phyloP scores from a whole-genome alignment of 2,329 filamentous ascomycete species.

The Waltergamsia citrina region DNA sequence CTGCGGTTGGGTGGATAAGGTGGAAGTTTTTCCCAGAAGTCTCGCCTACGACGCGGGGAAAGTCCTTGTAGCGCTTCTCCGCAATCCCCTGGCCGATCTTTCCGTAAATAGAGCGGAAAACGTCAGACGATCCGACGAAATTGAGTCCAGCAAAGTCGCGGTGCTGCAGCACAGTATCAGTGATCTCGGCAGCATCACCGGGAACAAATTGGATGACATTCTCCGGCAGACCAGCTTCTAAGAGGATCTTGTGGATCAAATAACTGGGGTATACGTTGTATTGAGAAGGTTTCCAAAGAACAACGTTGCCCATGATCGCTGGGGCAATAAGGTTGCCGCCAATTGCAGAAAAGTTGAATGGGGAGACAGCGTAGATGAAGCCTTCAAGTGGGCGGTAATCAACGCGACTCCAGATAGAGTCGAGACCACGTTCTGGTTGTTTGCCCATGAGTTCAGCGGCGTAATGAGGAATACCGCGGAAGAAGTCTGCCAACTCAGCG shows the following conservation, averaged over 20 bases:
- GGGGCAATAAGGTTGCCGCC: slow-evolving; percentile 25
- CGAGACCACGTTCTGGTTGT: slow-evolving; percentile 19
- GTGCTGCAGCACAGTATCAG: slow-evolving; percentile 15
- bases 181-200: slow-evolving; percentile 22
- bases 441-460: slow-evolving; percentile 22
- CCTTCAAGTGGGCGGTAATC: slow-evolving; percentile 29
- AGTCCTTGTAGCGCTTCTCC: slow-evolving; percentile 19
- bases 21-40: slow-evolving; percentile 45
- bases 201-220: slow-evolving; percentile 25
- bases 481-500: slow-evolving; percentile 26
- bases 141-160: slow-evolving; percentile 24
- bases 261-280: slow-evolving; percentile 18
- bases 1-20: slow-evolving; percentile 34
- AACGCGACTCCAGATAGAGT: slow-evolving; percentile 10
- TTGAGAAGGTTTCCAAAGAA: slow-evolving; percentile 28
- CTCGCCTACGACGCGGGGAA: slow-evolving; percentile 36
- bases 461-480: slow-evolving; percentile 19
- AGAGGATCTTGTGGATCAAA: slow-evolving; percentile 23
- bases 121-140: slow-evolving; percentile 23
- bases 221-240: slow-evolving; percentile 25
- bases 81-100: slow-evolving; percentile 13
- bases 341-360: slow-evolving; percentile 33
- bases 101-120: slow-evolving; percentile 19
- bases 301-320: slow-evolving; percentile 27
- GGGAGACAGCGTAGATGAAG: slow-evolving; percentile 28